A percentile compares a stretch with the other conserved stretches of the same genome.
phyloP scores from a whole-genome alignment of 2,329 filamentous ascomycete genomes.

The Arthrobotrys iridis region DNA sequence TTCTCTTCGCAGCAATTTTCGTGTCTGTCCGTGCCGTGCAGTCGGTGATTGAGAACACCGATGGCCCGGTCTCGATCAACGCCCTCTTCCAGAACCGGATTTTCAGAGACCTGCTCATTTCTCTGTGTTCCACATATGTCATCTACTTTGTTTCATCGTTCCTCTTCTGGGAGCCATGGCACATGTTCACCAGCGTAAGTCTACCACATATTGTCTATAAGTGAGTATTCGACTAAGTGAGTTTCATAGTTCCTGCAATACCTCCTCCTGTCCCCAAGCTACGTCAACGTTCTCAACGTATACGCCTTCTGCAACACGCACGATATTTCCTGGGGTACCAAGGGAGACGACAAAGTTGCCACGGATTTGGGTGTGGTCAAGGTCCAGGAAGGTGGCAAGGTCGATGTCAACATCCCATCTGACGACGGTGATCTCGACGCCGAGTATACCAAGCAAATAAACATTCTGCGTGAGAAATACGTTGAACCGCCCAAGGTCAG shows the following conservation, averaged over 20 bases:
- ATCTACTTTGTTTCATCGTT: slow-evolving; percentile 92
- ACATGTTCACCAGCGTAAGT: slow-evolving; percentile 85
- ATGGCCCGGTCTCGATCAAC: slow-evolving; percentile 72
- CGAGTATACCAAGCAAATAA: slow-evolving; percentile 87
- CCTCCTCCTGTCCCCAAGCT: slow-evolving; percentile 91
- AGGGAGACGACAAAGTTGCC: slow-evolving; percentile 93
- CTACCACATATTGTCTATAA: neutral
- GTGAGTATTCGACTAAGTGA: neutral
- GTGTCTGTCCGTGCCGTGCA: slow-evolving; percentile 90
- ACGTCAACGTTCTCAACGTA: slow-evolving; percentile 98
- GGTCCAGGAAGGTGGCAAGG: slow-evolving; percentile 93
- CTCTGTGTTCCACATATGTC: slow-evolving; percentile 88
- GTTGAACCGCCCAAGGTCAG: slow-evolving; percentile 70
- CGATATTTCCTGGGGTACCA: slow-evolving; percentile 97
- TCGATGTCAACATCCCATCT: slow-evolving; percentile 83
- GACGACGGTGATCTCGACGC: slow-evolving; percentile 95
- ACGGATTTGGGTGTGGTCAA: slow-evolving; percentile 70
- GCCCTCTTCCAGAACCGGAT: slow-evolving; percentile 85
- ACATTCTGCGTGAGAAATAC: slow-evolving; percentile 77
- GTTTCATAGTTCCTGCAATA: slow-evolving; percentile 81
- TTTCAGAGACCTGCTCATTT: slow-evolving; percentile 94
- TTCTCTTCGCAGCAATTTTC: slow-evolving; percentile 93
- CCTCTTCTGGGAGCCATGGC: slow-evolving; percentile 97
- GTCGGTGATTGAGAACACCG: slow-evolving; percentile 69
- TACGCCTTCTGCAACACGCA: slow-evolving; percentile 99